Conservation (phyloP, 768 basidiomycete species). For the Lepiota brunneoincarnata region DNA sequence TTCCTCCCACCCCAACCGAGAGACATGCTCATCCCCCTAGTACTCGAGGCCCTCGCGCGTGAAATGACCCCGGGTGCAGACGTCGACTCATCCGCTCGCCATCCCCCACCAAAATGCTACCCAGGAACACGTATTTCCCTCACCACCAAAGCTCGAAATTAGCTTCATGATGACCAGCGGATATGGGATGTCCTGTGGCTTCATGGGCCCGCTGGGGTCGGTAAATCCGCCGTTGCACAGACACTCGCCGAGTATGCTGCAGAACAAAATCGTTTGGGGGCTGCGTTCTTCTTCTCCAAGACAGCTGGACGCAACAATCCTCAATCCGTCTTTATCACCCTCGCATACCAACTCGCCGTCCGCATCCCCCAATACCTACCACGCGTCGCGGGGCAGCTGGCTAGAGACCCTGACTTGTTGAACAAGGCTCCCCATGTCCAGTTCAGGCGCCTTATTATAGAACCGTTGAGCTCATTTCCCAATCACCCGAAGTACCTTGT, state of each 20-base stretch:
- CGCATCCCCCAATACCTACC: not conserved
- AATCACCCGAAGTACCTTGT: too few relatives aligned
- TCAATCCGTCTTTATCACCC: not conserved
- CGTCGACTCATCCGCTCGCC: too few relatives aligned
- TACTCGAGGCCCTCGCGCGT: too few relatives aligned
- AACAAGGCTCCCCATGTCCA: not conserved
- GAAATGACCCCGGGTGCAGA: too few relatives aligned
- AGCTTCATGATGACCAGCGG: not conserved
- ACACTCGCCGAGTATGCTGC: not conserved
- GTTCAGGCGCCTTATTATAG: not conserved
- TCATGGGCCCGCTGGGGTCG: not conserved
- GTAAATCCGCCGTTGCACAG: not conserved
- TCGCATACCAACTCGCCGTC: conserved; percentile 2
- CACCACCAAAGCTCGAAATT: not conserved
- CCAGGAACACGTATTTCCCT: not conserved
- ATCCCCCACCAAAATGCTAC: not conserved
- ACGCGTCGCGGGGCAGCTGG: not conserved
- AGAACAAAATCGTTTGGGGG: not conserved
- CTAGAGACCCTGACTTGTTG: not conserved
- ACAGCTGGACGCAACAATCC: not conserved
- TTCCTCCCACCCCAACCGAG: too few relatives aligned
- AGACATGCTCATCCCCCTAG: too few relatives aligned
- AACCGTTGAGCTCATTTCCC: not conserved
- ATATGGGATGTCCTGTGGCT: not conserved
- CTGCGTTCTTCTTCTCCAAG: too few relatives aligned